Conservation (phyloP, 345 rosid genomes). For the Syzygium aromaticum region DNA sequence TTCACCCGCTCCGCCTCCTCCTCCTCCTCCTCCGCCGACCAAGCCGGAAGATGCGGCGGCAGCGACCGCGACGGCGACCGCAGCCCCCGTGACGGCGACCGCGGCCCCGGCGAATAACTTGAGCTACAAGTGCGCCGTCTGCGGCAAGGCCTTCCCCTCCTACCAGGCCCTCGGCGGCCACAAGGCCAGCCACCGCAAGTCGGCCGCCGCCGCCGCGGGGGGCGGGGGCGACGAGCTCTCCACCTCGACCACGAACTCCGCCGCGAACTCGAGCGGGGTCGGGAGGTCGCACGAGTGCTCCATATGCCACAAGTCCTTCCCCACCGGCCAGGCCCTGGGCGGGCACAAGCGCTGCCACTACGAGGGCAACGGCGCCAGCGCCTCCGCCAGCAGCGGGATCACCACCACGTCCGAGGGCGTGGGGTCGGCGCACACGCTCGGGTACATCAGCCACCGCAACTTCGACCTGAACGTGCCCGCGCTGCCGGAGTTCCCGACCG, state of each 20-base stretch:
- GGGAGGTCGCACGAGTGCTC: conserved; percentile 40
- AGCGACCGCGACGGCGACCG: background rate
- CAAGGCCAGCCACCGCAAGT: conserved; percentile 20
- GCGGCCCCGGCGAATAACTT: background rate
- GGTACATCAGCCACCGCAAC: conserved; percentile 3
- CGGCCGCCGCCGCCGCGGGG: background rate
- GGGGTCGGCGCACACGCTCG: conserved; percentile 4
- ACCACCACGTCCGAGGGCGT: conserved; percentile 5
- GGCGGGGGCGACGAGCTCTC: background rate
- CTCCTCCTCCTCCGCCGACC: background rate
- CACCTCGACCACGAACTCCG: conserved; percentile 10
- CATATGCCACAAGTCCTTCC: conserved; percentile 43
- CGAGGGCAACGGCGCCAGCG: conserved; percentile 9
- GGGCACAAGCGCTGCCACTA: conserved; percentile 52
- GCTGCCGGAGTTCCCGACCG: conserved; percentile 11
- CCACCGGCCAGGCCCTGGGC: conserved; percentile 46
- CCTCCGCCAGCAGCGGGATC: background rate
- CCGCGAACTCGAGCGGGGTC: conserved; percentile 15
- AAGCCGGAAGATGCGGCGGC: background rate
- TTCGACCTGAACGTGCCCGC: conserved; percentile 18
- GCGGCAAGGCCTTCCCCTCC: conserved; percentile 13
- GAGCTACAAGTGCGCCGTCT: conserved; percentile 13
- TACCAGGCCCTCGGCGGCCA: conserved; percentile 22
- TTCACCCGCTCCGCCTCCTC: background rate
- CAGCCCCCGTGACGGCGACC: background rate